Percentiles rank a stretch among this genome's conserved stretches.
Conservation (phyloP, 306 rosid species). For the Cicer chorassanicum region DNA sequence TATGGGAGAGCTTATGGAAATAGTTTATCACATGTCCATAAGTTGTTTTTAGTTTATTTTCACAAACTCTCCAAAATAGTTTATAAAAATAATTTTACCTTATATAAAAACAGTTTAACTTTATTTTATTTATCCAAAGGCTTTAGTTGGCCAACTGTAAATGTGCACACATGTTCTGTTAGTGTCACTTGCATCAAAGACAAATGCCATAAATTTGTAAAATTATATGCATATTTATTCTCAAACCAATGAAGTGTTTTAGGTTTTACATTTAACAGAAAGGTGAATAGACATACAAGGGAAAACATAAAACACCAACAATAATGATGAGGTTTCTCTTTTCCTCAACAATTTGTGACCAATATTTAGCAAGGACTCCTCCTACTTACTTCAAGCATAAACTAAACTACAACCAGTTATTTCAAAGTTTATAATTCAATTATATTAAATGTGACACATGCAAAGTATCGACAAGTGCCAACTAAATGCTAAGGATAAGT, state of each 20-base stretch:
- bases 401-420: neutral
- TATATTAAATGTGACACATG: neutral
- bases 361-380: neutral
- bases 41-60: no score
- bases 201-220: neutral
- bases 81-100: no score
- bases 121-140: no score
- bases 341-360: neutral
- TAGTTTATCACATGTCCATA: no score
- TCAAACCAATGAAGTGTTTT: slow-evolving; percentile 4
- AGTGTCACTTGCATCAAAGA: slow-evolving; percentile 11
- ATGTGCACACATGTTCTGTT: neutral
- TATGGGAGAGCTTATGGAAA: no score
- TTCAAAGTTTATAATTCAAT: neutral
- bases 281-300: neutral
- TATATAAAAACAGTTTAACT: no score
- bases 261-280: slow-evolving; percentile 18
- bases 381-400: slow-evolving; percentile 9
- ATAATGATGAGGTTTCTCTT: neutral
- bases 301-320: slow-evolving; percentile 14
- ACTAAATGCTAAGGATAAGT: neutral
- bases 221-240: neutral
- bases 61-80: no score
- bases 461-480: neutral
- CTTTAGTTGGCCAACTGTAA: neutral